These are phyloP conservation scores for Candida albicans DNA, from an alignment of 1,139 yeast genomes.

Conservation along the genomic window DNA sequence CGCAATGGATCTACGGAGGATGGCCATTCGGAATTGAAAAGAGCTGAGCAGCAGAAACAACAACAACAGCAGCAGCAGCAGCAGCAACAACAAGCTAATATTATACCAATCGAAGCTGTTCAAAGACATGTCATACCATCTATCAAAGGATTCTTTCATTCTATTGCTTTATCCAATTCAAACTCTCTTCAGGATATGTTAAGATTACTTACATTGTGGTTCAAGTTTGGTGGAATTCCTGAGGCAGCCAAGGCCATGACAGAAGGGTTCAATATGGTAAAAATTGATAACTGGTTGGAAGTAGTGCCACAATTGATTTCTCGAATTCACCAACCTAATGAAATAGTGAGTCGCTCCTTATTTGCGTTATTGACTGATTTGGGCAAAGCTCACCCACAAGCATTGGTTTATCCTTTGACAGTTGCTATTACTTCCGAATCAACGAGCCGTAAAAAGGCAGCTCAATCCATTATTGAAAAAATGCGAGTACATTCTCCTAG, in stretches of 20 bases:
- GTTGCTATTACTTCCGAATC: conserved; percentile 96
- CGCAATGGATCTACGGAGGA: conserved; percentile 22
- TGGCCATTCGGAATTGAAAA: conserved; percentile 15
- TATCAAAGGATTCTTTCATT: conserved; percentile 91
- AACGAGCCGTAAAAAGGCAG: conserved; percentile 86
- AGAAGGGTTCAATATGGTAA: conserved; percentile 88
- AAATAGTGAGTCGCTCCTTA: conserved; percentile 75
- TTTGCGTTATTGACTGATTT: conserved; percentile 81
- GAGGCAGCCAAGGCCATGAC: conserved; percentile 91
- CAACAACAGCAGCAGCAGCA: conserved; percentile 12
- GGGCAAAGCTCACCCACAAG: conserved; percentile 97
- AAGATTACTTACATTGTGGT: conserved; percentile 89
- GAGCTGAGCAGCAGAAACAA: conserved; percentile 14
- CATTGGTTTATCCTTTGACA: conserved; percentile 89
- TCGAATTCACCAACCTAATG: conserved; percentile 93
- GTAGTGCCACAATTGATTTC: conserved; percentile 95
- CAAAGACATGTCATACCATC: conserved; percentile 93
- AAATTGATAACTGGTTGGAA: conserved; percentile 91
- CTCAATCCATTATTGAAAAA: conserved; percentile 84
- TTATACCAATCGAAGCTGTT: conserved; percentile 57
- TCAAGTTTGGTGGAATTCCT: conserved; percentile 88
- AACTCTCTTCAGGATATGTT: conserved; percentile 91
- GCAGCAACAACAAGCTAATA: conserved; percentile 20
- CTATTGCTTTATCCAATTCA: conserved; percentile 83
- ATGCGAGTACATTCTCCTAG: conserved; percentile 86